Evolutionary conservation across 768 basidiomycete species (phyloP), one percentile per base, ranked within the genome.

Genomic region (Suillus paluster): DNA sequence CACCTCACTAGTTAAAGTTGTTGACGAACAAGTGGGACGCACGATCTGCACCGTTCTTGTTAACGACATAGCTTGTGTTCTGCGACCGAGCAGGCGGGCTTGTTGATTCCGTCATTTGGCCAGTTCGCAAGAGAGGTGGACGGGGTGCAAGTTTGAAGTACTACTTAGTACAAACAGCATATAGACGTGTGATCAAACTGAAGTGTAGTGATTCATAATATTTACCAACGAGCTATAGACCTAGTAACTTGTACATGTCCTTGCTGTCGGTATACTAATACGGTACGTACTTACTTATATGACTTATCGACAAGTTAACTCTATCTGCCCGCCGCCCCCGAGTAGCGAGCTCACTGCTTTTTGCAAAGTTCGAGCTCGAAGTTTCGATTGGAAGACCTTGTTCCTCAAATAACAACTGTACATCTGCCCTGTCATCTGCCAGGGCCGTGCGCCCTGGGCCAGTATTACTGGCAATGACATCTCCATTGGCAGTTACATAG

Each of bases 21-120:
- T 62, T 52, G 57, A 33, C 39, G 59, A 44, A 38, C 41, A 62
- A 59, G 60, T 62, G 55, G 34, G 45, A 78, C 80, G 71, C 66
- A 79, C 78, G 74, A 63, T 79, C 72, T 38, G 65, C 62, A 57
- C 67, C 75, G 64, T 73, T 72, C 68, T 72, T 79, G 63, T 65
- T 72, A 62, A 77, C 75, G 53, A 72, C 39, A 55, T 71, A 67
- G 53, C 30, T 49, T 5, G 49, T 23, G 1, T 59, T 58, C 36
- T 46, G 61, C 12, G 66, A 52, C 44, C 41, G 63, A 23, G 59
- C 42, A n/a, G 44, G 34, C 14, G 44, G 23, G 53, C 14, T 52
- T 27, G 25, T 46, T 41, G 69, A 56, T 53, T 62, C 71, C 33
- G 65, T 25, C 73, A 73, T 75, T 59, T 36, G 57, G 27, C 36